These are phyloP conservation scores for Tuber aestivum DNA, from an alignment of 495 filamentous ascomycete species.

Conservation along the genomic window DNA sequence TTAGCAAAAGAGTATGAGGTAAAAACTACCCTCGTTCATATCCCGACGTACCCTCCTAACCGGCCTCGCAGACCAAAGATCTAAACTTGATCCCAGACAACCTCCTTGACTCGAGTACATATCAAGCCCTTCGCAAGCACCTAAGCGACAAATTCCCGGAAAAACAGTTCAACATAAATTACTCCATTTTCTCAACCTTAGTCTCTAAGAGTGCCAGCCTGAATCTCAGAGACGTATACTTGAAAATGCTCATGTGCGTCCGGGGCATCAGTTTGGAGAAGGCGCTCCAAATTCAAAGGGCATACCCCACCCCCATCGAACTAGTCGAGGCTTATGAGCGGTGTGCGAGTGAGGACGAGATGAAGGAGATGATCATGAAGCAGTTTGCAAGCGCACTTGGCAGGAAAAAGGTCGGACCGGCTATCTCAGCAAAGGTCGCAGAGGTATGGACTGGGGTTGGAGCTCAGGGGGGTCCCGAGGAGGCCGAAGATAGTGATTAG, in stretches of 20 bases:
- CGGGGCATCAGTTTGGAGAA: slow-evolving; percentile 73
- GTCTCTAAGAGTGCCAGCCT: slow-evolving; percentile 68
- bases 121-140: slow-evolving; percentile 58
- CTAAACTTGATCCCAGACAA: slow-evolving; percentile 59
- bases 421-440: slow-evolving; percentile 62
- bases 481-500: slow-evolving; percentile 18
- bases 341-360: slow-evolving; percentile 47
- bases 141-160: slow-evolving; percentile 49
- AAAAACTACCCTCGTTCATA: slow-evolving; percentile 41
- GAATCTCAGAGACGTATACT: slow-evolving; percentile 65
- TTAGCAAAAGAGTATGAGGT: slow-evolving; percentile 61
- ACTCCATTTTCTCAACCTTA: slow-evolving; percentile 63
- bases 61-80: slow-evolving; percentile 36
- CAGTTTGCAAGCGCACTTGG: slow-evolving; percentile 56
- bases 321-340: slow-evolving; percentile 63
- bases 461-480: slow-evolving; percentile 13
- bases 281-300: slow-evolving; percentile 69
- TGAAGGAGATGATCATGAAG: slow-evolving; percentile 49
- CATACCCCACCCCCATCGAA: slow-evolving; percentile 65
- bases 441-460: slow-evolving; percentile 61
- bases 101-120: slow-evolving; percentile 62
- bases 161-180: slow-evolving; percentile 60
- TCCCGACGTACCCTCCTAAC: slow-evolving; percentile 6
- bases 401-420: slow-evolving; percentile 61
- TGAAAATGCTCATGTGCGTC: slow-evolving; percentile 87